phyloP scores from a whole-genome alignment of 495 filamentous ascomycete species.

The Neurospora sublineolata region DNA sequence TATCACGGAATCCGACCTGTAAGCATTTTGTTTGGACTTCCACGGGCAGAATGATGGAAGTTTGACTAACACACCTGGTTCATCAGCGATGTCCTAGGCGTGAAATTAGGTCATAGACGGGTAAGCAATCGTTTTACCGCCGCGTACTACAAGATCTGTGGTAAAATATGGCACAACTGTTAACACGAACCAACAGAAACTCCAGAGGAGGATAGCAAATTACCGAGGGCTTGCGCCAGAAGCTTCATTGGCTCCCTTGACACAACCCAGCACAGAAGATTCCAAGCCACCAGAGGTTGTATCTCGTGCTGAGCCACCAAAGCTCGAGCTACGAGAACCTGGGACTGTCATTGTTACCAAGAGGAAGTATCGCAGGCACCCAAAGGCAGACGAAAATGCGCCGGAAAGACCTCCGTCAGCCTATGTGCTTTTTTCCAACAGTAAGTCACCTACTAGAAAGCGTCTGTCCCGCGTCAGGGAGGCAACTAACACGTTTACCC shows the following conservation, averaged over 20 bases:
- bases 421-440: constrained; percentile 76
- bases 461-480: background rate
- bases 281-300: constrained; percentile 15
- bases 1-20: constrained; percentile 72
- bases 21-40: constrained; percentile 16
- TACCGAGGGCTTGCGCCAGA: constrained; percentile 45
- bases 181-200: constrained; percentile 29
- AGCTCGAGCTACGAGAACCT: constrained; percentile 24
- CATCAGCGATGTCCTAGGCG: constrained; percentile 50
- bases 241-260: constrained; percentile 28
- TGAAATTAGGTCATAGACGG: constrained; percentile 69
- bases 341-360: constrained; percentile 32
- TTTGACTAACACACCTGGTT: constrained; percentile 5
- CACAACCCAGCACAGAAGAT: constrained; percentile 29
- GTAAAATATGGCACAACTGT: background rate
- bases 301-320: constrained; percentile 19
- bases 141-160: background rate
- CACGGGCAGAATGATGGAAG: background rate
- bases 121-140: constrained; percentile 31
- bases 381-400: constrained; percentile 71
- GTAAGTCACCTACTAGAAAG: constrained; percentile 32
- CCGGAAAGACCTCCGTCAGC: constrained; percentile 68
- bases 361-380: constrained; percentile 67
- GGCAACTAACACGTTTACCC: background rate
- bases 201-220: constrained; percentile 42